Conservation (phyloP, 768 basidiomycete genomes). For the Lactarius indigo region DNA sequence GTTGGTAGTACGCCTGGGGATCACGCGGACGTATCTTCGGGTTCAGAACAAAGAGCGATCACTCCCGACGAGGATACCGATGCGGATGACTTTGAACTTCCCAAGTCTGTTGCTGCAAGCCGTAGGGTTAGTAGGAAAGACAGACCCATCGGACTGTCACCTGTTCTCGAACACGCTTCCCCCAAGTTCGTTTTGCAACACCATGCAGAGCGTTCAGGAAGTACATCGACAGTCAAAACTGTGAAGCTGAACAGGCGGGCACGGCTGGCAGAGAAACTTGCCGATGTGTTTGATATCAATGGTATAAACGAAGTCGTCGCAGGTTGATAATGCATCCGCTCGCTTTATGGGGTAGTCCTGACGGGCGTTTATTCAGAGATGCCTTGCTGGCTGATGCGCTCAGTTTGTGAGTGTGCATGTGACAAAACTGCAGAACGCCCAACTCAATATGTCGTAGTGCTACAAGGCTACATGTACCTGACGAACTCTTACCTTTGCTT, state of each 20-base stretch:
- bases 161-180: conserved; percentile 13
- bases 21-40: background rate
- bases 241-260: conserved; percentile 64
- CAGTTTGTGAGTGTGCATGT: conserved; percentile 63
- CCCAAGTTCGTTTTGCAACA: conserved; percentile 19
- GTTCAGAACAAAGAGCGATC: conserved; percentile 8
- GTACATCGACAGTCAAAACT: conserved; percentile 66
- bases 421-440: conserved; percentile 5
- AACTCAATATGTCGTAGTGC: conserved; percentile 46
- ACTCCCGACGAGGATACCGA: conserved; percentile 26
- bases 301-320: conserved; percentile 83
- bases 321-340: conserved; percentile 43
- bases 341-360: conserved; percentile 12
- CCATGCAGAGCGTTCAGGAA: conserved; percentile 32
- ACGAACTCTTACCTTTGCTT: conserved; percentile 94
- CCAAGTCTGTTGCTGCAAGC: conserved; percentile 13
- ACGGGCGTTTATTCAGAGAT: conserved; percentile 53
- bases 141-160: conserved; percentile 9
- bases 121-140: conserved; percentile 16
- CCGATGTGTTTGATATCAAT: conserved; percentile 80
- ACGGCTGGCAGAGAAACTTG: conserved; percentile 81
- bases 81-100: conserved; percentile 26
- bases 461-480: conserved; percentile 97
- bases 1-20: conserved; percentile 24
- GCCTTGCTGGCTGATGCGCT: conserved; percentile 90